These are phyloP conservation scores for Fusarium equiseti DNA, from an alignment of 2,329 filamentous ascomycete genomes.

Conservation along the genomic window DNA sequence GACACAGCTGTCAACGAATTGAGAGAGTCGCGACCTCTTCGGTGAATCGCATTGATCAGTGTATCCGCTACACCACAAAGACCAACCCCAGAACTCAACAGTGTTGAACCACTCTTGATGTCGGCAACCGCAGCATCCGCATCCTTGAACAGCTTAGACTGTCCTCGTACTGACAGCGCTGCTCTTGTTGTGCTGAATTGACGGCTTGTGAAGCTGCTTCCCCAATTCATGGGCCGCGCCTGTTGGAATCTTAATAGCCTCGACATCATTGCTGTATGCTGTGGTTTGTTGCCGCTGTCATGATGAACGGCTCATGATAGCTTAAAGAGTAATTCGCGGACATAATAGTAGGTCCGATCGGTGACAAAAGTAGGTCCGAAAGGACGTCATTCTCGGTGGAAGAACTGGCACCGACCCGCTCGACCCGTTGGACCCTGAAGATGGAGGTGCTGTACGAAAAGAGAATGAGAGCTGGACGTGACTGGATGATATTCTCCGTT, in stretches of 20 bases:
- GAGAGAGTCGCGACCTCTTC: conserved; percentile 69
- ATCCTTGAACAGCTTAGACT: conserved; percentile 63
- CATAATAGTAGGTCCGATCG: conserved; percentile 31
- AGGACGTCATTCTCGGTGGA: conserved; percentile 38
- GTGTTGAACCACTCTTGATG: conserved; percentile 75
- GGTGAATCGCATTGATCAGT: conserved; percentile 75
- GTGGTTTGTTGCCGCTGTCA: conserved; percentile 5
- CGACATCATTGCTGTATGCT: conserved; percentile 27
- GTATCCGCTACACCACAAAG: conserved; percentile 84
- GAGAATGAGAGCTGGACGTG: neutral
- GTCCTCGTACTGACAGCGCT: conserved; percentile 16
- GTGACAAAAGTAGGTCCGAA: conserved; percentile 29
- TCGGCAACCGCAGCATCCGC: conserved; percentile 78
- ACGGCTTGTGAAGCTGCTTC: conserved; percentile 40
- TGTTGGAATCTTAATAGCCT: conserved; percentile 23
- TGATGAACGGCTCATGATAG: conserved; percentile 34
- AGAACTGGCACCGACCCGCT: conserved; percentile 33
- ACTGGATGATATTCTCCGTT: neutral
- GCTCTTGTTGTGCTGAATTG: conserved; percentile 40
- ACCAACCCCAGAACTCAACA: conserved; percentile 85
- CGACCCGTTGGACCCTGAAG: conserved; percentile 12
- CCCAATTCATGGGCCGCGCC: conserved; percentile 35
- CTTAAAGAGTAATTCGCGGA: conserved; percentile 37
- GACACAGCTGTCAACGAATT: conserved; percentile 80
- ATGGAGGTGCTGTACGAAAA: neutral